These are phyloP conservation scores for Selenicereus undatus DNA, from an alignment of 148 eudicot species.

Conservation along the genomic window DNA sequence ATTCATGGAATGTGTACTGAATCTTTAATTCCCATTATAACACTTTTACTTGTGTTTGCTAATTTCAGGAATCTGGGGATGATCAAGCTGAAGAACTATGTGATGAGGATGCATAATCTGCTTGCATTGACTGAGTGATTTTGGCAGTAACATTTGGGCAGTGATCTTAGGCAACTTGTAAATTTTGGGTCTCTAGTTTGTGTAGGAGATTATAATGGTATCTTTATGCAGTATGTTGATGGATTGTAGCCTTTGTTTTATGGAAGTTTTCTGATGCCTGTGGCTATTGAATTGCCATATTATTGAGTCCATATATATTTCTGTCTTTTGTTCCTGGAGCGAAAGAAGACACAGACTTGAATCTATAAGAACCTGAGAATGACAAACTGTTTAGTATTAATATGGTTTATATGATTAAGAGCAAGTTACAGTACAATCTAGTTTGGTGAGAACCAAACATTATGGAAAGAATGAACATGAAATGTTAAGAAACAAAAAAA, in stretches of 20 bases:
- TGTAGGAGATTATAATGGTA: conserved; percentile 14
- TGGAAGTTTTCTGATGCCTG: not conserved
- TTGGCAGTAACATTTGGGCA: conserved; percentile 1
- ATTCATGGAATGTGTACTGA: not conserved
- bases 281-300: not conserved
- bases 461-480: conserved; percentile 21
- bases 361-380: not conserved
- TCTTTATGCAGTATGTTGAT: not conserved
- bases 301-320: not conserved
- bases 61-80: conserved; percentile 25
- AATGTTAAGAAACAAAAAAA: not conserved
- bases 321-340: not conserved
- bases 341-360: not conserved
- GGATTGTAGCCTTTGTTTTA: not conserved
- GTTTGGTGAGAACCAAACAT: conserved; percentile 29
- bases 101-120: conserved; percentile 36
- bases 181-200: conserved; percentile 14
- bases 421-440: conserved; percentile 19
- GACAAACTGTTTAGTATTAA: not conserved
- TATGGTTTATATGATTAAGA: not conserved
- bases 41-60: not conserved
- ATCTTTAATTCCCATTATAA: not conserved
- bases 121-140: not conserved
- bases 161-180: conserved; percentile 16
- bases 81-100: conserved; percentile 33